phyloP scores from a whole-genome alignment of 148 eudicot species.

The Agrostemma githago region DNA sequence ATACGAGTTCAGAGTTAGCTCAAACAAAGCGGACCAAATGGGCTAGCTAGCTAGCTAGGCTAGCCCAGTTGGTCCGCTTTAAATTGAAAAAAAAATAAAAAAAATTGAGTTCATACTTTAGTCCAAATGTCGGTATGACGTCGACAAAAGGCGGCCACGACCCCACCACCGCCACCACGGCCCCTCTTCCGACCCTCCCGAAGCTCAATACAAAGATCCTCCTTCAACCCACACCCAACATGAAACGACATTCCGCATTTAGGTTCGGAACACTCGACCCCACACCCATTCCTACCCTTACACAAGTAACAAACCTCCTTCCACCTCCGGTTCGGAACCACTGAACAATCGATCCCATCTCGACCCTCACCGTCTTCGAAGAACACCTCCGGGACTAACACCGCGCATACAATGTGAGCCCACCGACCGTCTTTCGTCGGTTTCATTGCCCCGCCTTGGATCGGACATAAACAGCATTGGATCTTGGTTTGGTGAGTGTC shows the following conservation, averaged over 20 bases:
- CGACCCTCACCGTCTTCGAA: slow-evolving; percentile 69
- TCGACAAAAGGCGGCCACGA: slow-evolving; percentile 85
- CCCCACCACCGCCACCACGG: slow-evolving; percentile 38
- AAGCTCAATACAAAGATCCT: slow-evolving; percentile 77
- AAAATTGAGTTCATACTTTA: slow-evolving; percentile 46
- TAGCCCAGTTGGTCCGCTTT: no score
- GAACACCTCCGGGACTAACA: slow-evolving; percentile 82
- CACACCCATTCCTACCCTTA: slow-evolving; percentile 50
- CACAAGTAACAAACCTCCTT: slow-evolving; percentile 60
- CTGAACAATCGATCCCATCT: slow-evolving; percentile 62
- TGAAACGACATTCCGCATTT: slow-evolving; percentile 66
- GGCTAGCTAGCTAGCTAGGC: no score
- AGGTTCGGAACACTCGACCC: slow-evolving; percentile 72
- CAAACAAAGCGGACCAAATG: no score
- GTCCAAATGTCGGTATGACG: slow-evolving; percentile 77
- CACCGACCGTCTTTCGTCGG: slow-evolving; percentile 50
- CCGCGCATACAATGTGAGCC: slow-evolving; percentile 82
- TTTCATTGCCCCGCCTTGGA: slow-evolving; percentile 62
- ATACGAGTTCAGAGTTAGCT: neutral
- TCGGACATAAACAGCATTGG: slow-evolving; percentile 70
- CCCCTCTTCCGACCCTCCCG: slow-evolving; percentile 41
- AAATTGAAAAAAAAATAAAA: neutral
- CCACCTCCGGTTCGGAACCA: slow-evolving; percentile 56
- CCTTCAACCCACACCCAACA: slow-evolving; percentile 75
- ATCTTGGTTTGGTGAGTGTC: neutral